Evolutionary conservation across 306 rosid genomes (phyloP).

Genomic region (Hippophae rhamnoides): DNA sequence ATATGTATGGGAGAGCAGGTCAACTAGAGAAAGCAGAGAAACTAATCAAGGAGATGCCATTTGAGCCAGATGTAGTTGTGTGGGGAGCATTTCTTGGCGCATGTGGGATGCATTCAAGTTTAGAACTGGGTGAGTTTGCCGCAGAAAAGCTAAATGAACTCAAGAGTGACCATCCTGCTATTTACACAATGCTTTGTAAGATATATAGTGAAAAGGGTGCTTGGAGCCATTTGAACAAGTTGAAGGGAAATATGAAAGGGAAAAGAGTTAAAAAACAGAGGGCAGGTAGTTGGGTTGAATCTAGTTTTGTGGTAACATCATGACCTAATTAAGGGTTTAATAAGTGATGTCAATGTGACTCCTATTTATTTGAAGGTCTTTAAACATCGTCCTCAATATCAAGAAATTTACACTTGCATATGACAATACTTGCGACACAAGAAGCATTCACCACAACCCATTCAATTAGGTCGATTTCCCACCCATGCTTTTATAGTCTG

Average conservation of each 20-base stretch:
- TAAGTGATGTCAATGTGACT: too few relatives aligned
- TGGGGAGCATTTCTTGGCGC: conserved; percentile 20
- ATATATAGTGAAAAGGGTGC: conserved; percentile 45
- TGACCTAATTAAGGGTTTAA: too few relatives aligned
- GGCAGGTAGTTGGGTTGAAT: conserved; percentile 49
- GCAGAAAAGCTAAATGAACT: conserved; percentile 35
- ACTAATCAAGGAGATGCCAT: conserved; percentile 1
- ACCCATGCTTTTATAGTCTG: too few relatives aligned
- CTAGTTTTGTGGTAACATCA: neutral
- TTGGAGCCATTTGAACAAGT: conserved; percentile 35
- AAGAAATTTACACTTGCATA: too few relatives aligned
- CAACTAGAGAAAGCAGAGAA: conserved; percentile 38
- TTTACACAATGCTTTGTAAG: conserved; percentile 41
- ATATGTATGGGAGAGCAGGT: conserved; percentile 59
- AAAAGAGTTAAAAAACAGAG: conserved; percentile 28
- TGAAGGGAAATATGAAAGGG: conserved; percentile 34
- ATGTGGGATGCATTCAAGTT: conserved; percentile 52
- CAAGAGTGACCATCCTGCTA: conserved; percentile 34
- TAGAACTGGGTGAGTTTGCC: conserved; percentile 41
- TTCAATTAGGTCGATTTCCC: too few relatives aligned
- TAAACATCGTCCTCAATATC: too few relatives aligned
- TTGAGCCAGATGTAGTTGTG: too few relatives aligned
- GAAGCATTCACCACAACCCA: too few relatives aligned
- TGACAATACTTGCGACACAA: too few relatives aligned
- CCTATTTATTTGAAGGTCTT: too few relatives aligned